Base-by-base conservation (phyloP, 257 asterid genomes). In the Lavandula angustifolia region DNA sequence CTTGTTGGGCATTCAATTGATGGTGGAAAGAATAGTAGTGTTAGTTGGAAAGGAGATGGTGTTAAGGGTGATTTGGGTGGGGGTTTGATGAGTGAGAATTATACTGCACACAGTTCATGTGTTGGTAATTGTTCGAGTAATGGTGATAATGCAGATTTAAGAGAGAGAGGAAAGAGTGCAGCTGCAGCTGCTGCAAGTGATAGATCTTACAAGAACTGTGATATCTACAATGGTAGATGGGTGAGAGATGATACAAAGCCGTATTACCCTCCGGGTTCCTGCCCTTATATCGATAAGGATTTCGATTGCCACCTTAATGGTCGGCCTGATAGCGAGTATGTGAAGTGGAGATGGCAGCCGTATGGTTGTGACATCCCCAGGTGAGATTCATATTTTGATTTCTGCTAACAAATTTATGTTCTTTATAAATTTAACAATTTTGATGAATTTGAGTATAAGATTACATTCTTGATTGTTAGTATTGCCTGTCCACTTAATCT, bases 261-360 rank as follows among this genome's bases (percentile, higher is more conserved):
- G 6, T 84, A 80, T 63, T 89, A 92, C 76, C 90, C 97, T 46
- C 80, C 94, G 0, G 89, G 88, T 62, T 89, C 98, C 6, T 92
- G 98, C 70, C 97, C 97, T 54, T 79, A 57, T 46, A 77, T 89
- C n/a, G 98, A 89, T 37, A 75, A 71, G 73, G 98, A 89, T 76
- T 92, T 92, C 35, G 91, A 87, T 72, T 92, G 97, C 76, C 85
- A 78, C 53, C 87, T 80, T 17, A 89, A 92, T 35, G 89, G 86
- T 64, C 85, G 98, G 75, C 84, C 89, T 3, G 98, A 92, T 72
- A 72, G 51, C 12, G 82, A 77, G 74, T 92, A 64, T 66, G 70
- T 83, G 72, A 85, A 80, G 54, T 92, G 98, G 98, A 89, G 77
- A 82, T 92, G 98, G 98, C 92, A 82, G 78, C 95, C 98, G 0